phyloP scores from a whole-genome alignment of 1,139 yeast species.

The Geotrichum restrictum region DNA sequence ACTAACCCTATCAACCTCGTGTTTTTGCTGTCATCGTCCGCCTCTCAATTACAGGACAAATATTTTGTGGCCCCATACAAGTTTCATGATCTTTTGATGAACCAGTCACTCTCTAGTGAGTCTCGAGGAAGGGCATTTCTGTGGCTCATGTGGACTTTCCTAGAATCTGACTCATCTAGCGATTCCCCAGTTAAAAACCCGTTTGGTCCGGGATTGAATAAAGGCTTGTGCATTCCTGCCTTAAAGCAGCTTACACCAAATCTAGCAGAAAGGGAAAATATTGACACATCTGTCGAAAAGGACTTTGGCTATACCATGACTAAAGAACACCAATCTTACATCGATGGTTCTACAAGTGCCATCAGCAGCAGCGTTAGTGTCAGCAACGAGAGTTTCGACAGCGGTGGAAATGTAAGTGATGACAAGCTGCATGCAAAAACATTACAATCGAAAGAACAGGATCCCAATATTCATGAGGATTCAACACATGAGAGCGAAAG shows the following conservation, averaged over 20 bases:
- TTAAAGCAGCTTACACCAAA: constrained; percentile 41
- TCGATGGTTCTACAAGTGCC: constrained; percentile 27
- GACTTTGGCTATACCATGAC: constrained; percentile 70
- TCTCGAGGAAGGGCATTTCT: constrained; percentile 69
- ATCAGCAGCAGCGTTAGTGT: too few species aligned
- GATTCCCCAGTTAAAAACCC: constrained; percentile 59
- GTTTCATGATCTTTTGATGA: constrained; percentile 65
- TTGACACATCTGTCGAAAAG: constrained; percentile 67
- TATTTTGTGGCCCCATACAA: constrained; percentile 41
- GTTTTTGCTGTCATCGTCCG: constrained; percentile 66
- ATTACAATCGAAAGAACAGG: too few species aligned
- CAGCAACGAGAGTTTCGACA: too few species aligned
- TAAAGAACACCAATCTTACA: constrained; percentile 54
- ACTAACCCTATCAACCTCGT: constrained; percentile 68
- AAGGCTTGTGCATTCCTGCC: constrained; percentile 13
- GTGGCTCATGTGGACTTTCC: constrained; percentile 55
- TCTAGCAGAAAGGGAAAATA: constrained; percentile 47
- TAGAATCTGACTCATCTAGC: constrained; percentile 59
- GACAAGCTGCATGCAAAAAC: too few species aligned
- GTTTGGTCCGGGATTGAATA: constrained; percentile 48
- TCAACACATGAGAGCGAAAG: background rate
- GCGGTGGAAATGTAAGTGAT: too few species aligned
- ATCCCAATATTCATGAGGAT: too few species aligned
- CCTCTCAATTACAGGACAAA: constrained; percentile 46
- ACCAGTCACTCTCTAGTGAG: constrained; percentile 48